Percentiles rank a stretch among this genome's conserved stretches.
Evolutionary conservation across 495 filamentous ascomycete species (phyloP).

Genomic region (Penicillium macrosclerotiorum): DNA sequence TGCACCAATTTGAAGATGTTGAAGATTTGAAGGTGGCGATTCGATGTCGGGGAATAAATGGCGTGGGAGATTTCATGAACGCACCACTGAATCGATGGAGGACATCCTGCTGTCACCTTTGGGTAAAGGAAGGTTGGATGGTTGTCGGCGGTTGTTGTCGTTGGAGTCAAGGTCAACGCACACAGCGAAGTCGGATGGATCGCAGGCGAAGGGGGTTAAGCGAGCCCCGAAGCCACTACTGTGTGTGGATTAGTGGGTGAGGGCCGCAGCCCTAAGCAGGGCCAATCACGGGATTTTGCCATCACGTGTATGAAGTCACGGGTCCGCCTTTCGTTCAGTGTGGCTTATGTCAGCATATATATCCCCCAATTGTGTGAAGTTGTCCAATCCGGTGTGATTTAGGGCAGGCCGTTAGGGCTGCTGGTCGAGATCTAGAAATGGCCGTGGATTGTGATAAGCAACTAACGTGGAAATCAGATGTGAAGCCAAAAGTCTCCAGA

Average conservation of each 20-base stretch:
- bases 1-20: conserved; percentile 6
- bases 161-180: conserved; percentile 45
- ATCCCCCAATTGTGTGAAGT: conserved; percentile 17
- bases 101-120: conserved; percentile 78
- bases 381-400: conserved; percentile 6
- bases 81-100: conserved; percentile 93
- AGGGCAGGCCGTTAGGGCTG: conserved; percentile 28
- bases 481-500: too few species aligned
- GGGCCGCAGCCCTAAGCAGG: conserved; percentile 44
- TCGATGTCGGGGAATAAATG: background rate
- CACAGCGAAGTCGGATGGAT: conserved; percentile 49
- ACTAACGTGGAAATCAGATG: too few species aligned
- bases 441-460: too few species aligned
- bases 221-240: conserved; percentile 31
- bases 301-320: conserved; percentile 23
- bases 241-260: conserved; percentile 37
- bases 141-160: conserved; percentile 54
- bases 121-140: conserved; percentile 42
- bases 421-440: conserved; percentile 16
- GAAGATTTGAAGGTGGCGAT: conserved; percentile 7
- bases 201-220: conserved; percentile 38
- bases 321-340: background rate
- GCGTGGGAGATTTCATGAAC: conserved; percentile 40
- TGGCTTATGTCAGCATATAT: conserved; percentile 9
- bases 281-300: conserved; percentile 14